Conservation (phyloP, 345 rosid genomes). For the Aurinia saxatilis region DNA sequence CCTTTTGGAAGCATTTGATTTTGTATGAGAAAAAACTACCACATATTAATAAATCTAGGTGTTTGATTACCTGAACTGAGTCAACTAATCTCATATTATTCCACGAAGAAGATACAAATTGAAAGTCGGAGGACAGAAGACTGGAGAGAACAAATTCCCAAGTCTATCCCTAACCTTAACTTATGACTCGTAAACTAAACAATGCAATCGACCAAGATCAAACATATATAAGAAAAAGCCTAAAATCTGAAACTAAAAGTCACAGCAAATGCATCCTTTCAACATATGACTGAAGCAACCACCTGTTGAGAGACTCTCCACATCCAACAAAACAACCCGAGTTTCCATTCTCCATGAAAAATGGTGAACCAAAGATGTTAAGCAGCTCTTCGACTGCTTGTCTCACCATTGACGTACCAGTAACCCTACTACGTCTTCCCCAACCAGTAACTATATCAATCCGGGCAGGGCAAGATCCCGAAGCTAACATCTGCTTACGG, state of each 20-base stretch:
- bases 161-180: not conserved
- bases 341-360: slow-evolving; percentile 69
- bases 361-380: slow-evolving; percentile 68
- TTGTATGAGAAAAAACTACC: not conserved
- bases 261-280: slow-evolving; percentile 89
- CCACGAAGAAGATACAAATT: not conserved
- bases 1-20: slow-evolving; percentile 4
- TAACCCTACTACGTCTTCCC: slow-evolving; percentile 90
- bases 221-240: not conserved
- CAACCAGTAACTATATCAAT: slow-evolving; percentile 95
- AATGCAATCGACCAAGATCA: not conserved
- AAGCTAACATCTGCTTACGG: slow-evolving; percentile 58
- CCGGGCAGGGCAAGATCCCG: slow-evolving; percentile 61
- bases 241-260: slow-evolving; percentile 1
- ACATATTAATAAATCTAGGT: not conserved
- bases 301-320: slow-evolving; percentile 69
- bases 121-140: not conserved
- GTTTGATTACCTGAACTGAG: not conserved
- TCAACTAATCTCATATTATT: slow-evolving; percentile 5
- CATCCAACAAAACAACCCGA: slow-evolving; percentile 85
- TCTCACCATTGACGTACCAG: slow-evolving; percentile 78
- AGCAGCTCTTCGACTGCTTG: slow-evolving; percentile 76
- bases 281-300: slow-evolving; percentile 76
- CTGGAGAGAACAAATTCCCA: not conserved
- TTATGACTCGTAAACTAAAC: slow-evolving; percentile 15